A percentile compares a stretch with the other conserved stretches of the same genome.
Conservation (phyloP, 75 land plant species). For the Sequoiadendron giganteum region DNA sequence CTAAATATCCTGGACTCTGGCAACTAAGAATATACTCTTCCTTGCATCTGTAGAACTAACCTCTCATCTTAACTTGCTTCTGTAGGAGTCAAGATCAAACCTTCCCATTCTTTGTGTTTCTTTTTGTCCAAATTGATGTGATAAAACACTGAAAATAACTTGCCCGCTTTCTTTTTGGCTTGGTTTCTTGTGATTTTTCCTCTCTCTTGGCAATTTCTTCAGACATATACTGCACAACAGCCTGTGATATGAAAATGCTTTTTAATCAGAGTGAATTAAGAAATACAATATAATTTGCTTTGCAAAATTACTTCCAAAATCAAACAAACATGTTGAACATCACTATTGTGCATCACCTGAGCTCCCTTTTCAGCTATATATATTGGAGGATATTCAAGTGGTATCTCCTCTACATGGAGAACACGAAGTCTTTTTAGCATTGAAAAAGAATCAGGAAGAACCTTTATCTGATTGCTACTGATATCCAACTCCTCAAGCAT, state of each 20-base stretch:
- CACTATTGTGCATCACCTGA: slow-evolving; percentile 46
- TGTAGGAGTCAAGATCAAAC: not conserved
- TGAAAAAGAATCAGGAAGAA: slow-evolving; percentile 70
- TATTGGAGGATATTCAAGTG: slow-evolving; percentile 61
- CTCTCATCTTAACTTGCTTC: not conserved
- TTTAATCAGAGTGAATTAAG: not conserved
- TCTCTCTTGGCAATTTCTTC: slow-evolving; percentile 22
- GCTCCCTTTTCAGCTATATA: slow-evolving; percentile 55
- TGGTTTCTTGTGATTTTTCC: not conserved
- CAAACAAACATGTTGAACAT: not conserved
- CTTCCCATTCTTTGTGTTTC: not conserved
- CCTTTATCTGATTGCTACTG: slow-evolving; percentile 55
- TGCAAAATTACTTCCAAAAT: not conserved
- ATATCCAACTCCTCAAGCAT: slow-evolving; percentile 73
- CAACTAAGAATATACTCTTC: not conserved
- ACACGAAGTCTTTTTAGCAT: slow-evolving; percentile 46
- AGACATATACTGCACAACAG: slow-evolving; percentile 33
- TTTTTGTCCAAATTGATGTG: not conserved
- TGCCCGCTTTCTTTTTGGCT: slow-evolving; percentile 11
- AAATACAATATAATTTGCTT: not conserved
- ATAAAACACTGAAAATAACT: not conserved
- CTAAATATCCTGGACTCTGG: not conserved
- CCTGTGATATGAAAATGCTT: slow-evolving; percentile 4
- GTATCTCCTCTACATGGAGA: slow-evolving; percentile 51
- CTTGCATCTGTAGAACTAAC: not conserved